Evolutionary conservation across 345 rosid species (phyloP).

Genomic region (Triadica sebifera): DNA sequence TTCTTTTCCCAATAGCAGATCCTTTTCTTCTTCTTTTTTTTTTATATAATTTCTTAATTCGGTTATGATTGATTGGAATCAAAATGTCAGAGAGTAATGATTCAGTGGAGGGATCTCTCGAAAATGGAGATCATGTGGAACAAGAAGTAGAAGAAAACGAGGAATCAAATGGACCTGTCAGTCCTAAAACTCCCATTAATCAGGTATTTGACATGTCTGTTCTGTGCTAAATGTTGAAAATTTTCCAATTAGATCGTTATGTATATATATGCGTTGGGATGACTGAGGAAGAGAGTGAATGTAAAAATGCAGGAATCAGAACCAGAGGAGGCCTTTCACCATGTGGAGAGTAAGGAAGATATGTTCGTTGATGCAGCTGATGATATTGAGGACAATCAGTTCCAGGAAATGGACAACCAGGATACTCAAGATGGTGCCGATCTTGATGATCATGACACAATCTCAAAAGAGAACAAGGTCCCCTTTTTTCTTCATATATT

Average conservation of each 20-base stretch:
- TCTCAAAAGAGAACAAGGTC: conserved; percentile 10
- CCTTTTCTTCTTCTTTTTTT: conserved; percentile 10
- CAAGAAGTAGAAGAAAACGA: conserved; percentile 5
- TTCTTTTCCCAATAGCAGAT: conserved; percentile 24
- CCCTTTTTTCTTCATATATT: background rate
- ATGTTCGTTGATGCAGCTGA: conserved; percentile 88
- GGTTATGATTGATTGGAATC: conserved; percentile 23
- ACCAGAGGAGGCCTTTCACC: conserved; percentile 24
- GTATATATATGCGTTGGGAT: background rate
- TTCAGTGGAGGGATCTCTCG: conserved; percentile 28
- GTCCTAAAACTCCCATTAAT: conserved; percentile 12
- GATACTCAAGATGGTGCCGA: background rate
- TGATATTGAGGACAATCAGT: conserved; percentile 51
- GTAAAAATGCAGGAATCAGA: conserved; percentile 6
- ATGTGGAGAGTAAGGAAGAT: conserved; percentile 72
- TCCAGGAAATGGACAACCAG: conserved; percentile 12
- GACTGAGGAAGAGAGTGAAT: background rate
- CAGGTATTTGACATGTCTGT: conserved; percentile 19
- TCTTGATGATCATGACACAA: background rate
- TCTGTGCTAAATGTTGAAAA: background rate
- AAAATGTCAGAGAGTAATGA: conserved; percentile 48
- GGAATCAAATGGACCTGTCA: conserved; percentile 11
- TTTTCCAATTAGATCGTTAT: background rate
- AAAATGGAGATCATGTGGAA: conserved; percentile 17
- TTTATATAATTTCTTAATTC: background rate